These are phyloP conservation scores for Geotrichum carabidarum DNA, from an alignment of 1,139 yeast species.

Conservation along the genomic window DNA sequence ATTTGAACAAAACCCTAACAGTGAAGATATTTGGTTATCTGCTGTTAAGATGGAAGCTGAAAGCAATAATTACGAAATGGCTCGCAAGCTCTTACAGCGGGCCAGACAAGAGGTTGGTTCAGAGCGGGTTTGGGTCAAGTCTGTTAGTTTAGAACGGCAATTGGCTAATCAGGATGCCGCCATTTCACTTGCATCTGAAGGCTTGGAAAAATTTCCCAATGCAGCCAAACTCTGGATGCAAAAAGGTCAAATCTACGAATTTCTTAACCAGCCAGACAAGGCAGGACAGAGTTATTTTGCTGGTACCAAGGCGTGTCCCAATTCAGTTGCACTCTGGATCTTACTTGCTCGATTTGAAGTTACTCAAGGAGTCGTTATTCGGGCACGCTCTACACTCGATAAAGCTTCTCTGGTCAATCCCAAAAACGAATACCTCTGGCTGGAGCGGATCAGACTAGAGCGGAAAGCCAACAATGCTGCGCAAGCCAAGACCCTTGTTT, in stretches of 20 bases:
- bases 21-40: conserved; percentile 65
- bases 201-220: conserved; percentile 45
- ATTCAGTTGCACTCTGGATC: conserved; percentile 51
- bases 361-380: conserved; percentile 41
- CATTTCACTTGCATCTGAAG: conserved; percentile 42
- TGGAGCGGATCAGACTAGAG: conserved; percentile 59
- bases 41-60: conserved; percentile 57
- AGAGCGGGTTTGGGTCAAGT: conserved; percentile 57
- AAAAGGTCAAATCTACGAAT: conserved; percentile 49
- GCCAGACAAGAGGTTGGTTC: conserved; percentile 40
- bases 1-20: conserved; percentile 41
- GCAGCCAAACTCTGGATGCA: conserved; percentile 54
- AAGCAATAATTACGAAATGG: conserved; percentile 40
- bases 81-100: conserved; percentile 43
- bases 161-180: conserved; percentile 39
- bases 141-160: conserved; percentile 53
- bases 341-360: conserved; percentile 50
- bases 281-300: conserved; percentile 49
- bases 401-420: conserved; percentile 56
- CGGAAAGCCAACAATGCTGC: conserved; percentile 43
- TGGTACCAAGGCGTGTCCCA: conserved; percentile 50
- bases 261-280: conserved; percentile 33
- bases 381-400: conserved; percentile 72
- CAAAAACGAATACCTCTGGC: conserved; percentile 50
- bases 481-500: conserved; percentile 54